phyloP scores from a whole-genome alignment of 176 grass and related monocot species.

The Avena sativa region DNA sequence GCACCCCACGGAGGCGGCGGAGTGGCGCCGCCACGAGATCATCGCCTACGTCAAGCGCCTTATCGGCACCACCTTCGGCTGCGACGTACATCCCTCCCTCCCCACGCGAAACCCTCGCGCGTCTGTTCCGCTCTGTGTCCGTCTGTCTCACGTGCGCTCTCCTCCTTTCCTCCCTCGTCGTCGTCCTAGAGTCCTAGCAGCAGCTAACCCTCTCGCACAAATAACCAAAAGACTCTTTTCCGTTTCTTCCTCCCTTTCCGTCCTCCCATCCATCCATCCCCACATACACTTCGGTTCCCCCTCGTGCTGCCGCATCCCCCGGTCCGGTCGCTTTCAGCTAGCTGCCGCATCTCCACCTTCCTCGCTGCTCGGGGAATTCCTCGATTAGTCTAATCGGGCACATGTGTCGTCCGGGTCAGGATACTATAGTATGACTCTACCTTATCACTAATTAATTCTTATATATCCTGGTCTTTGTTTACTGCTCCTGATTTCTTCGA shows the following conservation, averaged over 20 bases:
- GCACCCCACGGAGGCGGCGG: slow-evolving; percentile 69
- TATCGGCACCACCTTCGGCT: slow-evolving; percentile 54
- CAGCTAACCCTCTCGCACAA: neutral
- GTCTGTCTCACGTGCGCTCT: neutral
- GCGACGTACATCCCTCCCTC: slow-evolving; percentile 49
- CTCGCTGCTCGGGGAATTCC: neutral
- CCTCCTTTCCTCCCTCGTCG: neutral
- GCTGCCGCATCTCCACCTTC: neutral
- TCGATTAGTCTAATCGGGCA: neutral
- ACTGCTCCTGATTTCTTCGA: neutral
- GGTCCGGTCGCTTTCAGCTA: slow-evolving; percentile 33
- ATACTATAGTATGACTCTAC: neutral
- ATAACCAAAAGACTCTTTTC: neutral
- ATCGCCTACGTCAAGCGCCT: slow-evolving; percentile 56
- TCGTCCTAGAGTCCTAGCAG: neutral
- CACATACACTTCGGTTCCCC: neutral
- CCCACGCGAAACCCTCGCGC: neutral
- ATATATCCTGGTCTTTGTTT: slow-evolving; percentile 31
- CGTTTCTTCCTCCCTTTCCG: neutral
- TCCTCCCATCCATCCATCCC: neutral
- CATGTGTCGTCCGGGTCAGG: neutral
- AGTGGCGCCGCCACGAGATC: slow-evolving; percentile 54
- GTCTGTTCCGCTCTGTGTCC: slow-evolving; percentile 1
- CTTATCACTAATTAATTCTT: neutral
- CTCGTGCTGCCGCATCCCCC: neutral